Evolutionary conservation across 2,329 filamentous ascomycete species (phyloP).

Genomic region (Cordyceps cateniannulata): DNA sequence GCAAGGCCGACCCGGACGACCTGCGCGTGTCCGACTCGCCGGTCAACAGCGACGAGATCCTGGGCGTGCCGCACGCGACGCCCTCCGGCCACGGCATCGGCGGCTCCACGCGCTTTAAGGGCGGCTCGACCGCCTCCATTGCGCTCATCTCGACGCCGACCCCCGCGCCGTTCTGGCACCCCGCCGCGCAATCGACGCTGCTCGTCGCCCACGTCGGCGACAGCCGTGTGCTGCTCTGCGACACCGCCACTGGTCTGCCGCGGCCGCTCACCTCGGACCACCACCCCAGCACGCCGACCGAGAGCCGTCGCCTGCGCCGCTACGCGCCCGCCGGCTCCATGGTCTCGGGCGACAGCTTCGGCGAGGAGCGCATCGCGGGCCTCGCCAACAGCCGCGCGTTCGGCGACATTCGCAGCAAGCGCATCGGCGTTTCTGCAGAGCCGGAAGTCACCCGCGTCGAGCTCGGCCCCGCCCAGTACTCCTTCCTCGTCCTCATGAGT

Average conservation of each 20-base stretch:
- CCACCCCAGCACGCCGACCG: conserved; percentile 80
- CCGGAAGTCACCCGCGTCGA: conserved; percentile 80
- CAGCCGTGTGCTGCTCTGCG: conserved; percentile 83
- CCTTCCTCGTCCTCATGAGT: conserved; percentile 80
- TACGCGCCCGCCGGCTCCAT: conserved; percentile 72
- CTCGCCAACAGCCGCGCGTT: conserved; percentile 92
- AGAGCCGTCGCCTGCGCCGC: conserved; percentile 75
- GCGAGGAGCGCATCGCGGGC: conserved; percentile 90
- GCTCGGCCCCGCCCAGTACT: conserved; percentile 75
- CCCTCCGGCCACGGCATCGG: conserved; percentile 61
- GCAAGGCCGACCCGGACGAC: conserved; percentile 70
- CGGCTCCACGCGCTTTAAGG: conserved; percentile 74
- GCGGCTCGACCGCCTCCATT: conserved; percentile 86
- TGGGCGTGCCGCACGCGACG: conserved; percentile 53
- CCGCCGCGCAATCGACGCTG: conserved; percentile 74
- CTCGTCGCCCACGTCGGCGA: conserved; percentile 90
- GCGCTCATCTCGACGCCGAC: conserved; percentile 89
- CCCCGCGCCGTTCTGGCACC: conserved; percentile 91
- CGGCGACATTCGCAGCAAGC: conserved; percentile 86
- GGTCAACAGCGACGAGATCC: conserved; percentile 77
- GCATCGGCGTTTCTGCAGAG: conserved; percentile 89
- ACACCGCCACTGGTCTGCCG: conserved; percentile 73
- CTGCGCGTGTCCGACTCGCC: conserved; percentile 65
- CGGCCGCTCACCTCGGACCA: conserved; percentile 84
- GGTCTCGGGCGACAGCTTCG: conserved; percentile 84